Percentiles rank a stretch among this genome's conserved stretches.
These are phyloP conservation scores for Macrophomina pseudophaseolina DNA, from an alignment of 2,329 filamentous ascomycete species.

Conservation along the genomic window DNA sequence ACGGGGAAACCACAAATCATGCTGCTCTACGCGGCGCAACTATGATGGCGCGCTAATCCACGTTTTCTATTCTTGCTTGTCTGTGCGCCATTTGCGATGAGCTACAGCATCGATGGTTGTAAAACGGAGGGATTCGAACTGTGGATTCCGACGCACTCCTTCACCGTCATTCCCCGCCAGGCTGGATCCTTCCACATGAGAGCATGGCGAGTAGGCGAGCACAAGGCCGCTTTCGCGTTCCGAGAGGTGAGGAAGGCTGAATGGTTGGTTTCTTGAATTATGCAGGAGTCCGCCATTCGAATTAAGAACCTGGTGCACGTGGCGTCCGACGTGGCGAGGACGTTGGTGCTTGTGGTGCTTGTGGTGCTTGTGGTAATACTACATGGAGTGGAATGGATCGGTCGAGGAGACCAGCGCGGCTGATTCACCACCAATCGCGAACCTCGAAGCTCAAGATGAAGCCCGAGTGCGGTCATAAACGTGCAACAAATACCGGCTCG, in stretches of 20 bases:
- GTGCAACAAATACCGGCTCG: slow-evolving; percentile 2
- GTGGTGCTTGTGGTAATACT: slow-evolving; percentile 15
- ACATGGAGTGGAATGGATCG: slow-evolving; percentile 12
- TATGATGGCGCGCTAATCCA: slow-evolving; percentile 6
- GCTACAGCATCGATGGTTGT: slow-evolving; percentile 18
- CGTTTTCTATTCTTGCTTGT: slow-evolving; percentile 24
- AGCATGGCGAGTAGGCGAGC: background rate
- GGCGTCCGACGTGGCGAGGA: background rate
- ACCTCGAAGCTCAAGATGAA: background rate
- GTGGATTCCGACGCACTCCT: slow-evolving; percentile 19
- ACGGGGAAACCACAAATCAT: slow-evolving; percentile 25
- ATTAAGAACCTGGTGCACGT: slow-evolving; percentile 6
- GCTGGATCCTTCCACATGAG: background rate
- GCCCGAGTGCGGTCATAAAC: slow-evolving; percentile 15
- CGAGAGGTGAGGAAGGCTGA: slow-evolving; percentile 12
- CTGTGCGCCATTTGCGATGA: slow-evolving; percentile 8
- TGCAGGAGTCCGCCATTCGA: slow-evolving; percentile 17
- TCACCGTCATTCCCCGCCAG: background rate
- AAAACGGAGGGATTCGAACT: background rate
- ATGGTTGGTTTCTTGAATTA: slow-evolving; percentile 1
- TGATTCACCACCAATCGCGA: background rate
- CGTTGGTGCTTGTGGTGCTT: background rate
- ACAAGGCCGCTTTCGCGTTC: background rate
- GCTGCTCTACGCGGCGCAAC: slow-evolving; percentile 23
- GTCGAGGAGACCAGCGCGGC: background rate